These are phyloP conservation scores for Piper betle DNA, from an alignment of 164 flowering plant species.

Conservation along the genomic window DNA sequence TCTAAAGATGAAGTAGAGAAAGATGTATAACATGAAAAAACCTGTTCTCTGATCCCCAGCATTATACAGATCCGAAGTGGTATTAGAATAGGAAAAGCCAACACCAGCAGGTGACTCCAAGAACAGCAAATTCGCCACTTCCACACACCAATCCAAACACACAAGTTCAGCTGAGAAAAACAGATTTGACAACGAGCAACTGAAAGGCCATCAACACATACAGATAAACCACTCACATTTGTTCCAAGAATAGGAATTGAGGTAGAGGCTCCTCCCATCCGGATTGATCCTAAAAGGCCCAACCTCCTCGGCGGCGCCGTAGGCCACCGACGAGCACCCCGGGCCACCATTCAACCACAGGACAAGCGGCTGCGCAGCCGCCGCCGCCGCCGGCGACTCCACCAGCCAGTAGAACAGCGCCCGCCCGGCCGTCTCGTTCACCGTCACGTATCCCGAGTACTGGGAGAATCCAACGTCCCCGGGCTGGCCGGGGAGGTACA, in stretches of 20 bases:
- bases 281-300: conserved; percentile 74
- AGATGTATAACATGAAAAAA: conserved; percentile 7
- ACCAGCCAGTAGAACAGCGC: conserved; percentile 89
- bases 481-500: conserved; percentile 73
- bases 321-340: conserved; percentile 92
- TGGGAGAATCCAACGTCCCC: conserved; percentile 51
- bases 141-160: conserved; percentile 1
- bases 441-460: conserved; percentile 88
- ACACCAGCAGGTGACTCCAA: conserved; percentile 98
- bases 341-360: conserved; percentile 99
- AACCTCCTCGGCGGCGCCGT: conserved; percentile 85
- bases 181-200: neutral
- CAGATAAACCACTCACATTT: conserved; percentile 25
- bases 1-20: neutral
- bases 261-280: conserved; percentile 64
- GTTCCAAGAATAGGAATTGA: conserved; percentile 83
- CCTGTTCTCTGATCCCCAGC: conserved; percentile 85
- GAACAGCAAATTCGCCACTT: conserved; percentile 94
- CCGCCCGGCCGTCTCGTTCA: conserved; percentile 57
- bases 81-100: conserved; percentile 86
- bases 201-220: neutral
- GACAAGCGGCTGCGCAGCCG: conserved; percentile 59
- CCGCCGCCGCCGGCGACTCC: conserved; percentile 52
- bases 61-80: conserved; percentile 63
- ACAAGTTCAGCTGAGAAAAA: conserved; percentile 1